Evolutionary conservation across 306 rosid species (phyloP), one percentile per base, ranked within the genome.

Genomic region (Arachis hypogaea): DNA sequence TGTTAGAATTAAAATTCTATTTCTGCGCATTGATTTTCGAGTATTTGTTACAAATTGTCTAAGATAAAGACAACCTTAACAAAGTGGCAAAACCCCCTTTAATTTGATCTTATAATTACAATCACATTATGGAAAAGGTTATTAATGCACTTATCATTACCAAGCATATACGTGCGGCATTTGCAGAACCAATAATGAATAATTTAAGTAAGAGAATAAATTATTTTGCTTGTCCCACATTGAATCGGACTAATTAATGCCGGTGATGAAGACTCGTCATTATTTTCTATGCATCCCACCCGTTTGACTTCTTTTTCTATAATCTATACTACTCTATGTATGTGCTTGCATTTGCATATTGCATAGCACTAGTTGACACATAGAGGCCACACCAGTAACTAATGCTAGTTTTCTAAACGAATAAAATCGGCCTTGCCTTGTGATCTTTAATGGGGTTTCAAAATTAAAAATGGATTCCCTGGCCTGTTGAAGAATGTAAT

Each of bases 401-500:
- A 22, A 33, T 33, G 4, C 38, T 33, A 33, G 38, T 33, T 33
- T 33, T 33, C 4, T 33, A 33, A 33, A 2, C 38, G 38, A 33
- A 33, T 33, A 33, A 52, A 82, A 87, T 82, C 79, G 52, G 71
- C 67, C 82, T 72, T 71, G 72, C 55, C 38, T 33, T 33, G 3
- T 33, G 38, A 33, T 33, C 38, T 33, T 33, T 33, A 33, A 33
- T 33, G 38, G 38, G 38, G 38, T 4, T 33, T 33, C 4, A 2
- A 33, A 33, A 33, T 33, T 33, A 2, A 4, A 33, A 33, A 33
- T 33, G 38, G 38, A 33, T 82, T 72, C 33, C 40, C 16, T 0
- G 55, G 81, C 61, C 71, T 47, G 63, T 33, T 33, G 4, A 33
- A 33, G 74, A 69, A 84, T 50, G 77, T 14, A 49, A 88, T 89